Base-by-base conservation (phyloP, 805 yeast species). In the Henningerozyma blattae region DNA sequence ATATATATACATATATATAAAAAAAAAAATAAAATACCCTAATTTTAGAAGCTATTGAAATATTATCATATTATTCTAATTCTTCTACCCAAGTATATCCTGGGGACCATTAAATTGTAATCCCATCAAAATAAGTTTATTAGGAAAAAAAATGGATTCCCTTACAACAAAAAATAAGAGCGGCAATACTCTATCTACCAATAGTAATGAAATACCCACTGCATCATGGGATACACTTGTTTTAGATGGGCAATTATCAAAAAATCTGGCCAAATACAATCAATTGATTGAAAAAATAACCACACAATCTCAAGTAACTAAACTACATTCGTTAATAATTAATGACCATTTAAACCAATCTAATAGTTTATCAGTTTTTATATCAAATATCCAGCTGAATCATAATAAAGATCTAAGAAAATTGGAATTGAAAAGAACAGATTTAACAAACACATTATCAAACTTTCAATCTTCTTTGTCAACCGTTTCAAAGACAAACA, bases 381-480 rank as follows among this genome's bases (percentile, higher is more conserved):
- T 53, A 14, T 40, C 41, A 16, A 40, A 37, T n/a, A 37, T 50
- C 10, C 54, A 50, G 30, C 27, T 39, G 18, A 34, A 26, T 26
- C 46, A 42, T 20, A 55, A 54, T 37, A 47, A 41, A 34, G 35
- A 40, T 13, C 38, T 50, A n/a, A 56, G 70, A 39, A 61, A 64
- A 19, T 51, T 77, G 30, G 89, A 81, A 45, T 57, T 78, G 34
- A 58, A 67, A 15, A 57, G 84, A 37, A 74, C 82, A 4, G 76
- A 73, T 45, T 58, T 81, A n/a, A 68, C 85, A 0, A 62, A 75
- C 1, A 67, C 83, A 2, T 59, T 78, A 35, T 56, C 67, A 17
- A 63, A 64, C 28, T 77, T 87, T 10, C 69, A 73, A 32, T 64
- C 70, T 2, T 58, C 82, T 37, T 65, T 70, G 20, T 57, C 64